These are phyloP conservation scores for Trichosporon sp. DNA, from an alignment of 1,284 basidiomycete genomes.

Conservation along the genomic window DNA sequence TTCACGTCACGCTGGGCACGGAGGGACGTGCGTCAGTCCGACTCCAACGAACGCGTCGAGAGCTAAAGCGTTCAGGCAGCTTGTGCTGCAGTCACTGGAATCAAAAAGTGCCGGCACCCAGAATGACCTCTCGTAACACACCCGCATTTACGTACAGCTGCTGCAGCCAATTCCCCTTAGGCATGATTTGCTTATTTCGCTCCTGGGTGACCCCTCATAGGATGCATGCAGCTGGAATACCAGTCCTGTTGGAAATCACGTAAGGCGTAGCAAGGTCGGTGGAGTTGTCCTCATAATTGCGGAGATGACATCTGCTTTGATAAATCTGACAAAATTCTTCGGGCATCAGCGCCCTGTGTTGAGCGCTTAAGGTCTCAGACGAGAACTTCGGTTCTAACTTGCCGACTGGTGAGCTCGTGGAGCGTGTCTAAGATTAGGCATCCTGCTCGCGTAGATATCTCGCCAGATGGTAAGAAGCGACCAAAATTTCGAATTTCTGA, in stretches of 20 bases:
- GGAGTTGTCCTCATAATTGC: not conserved
- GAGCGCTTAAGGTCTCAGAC: not conserved
- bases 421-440: not conserved
- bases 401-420: not conserved
- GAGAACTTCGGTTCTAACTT: not conserved
- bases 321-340: not conserved
- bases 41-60: not conserved
- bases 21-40: not conserved
- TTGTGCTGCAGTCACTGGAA: not conserved
- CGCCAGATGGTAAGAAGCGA: not conserved
- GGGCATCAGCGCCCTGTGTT: not conserved
- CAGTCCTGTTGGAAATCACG: not conserved
- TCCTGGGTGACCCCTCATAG: not conserved
- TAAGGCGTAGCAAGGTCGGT: not conserved
- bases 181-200: not conserved
- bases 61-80: not conserved
- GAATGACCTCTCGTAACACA: not conserved
- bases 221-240: not conserved
- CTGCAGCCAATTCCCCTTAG: not conserved
- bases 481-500: not conserved
- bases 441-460: not conserved
- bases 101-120: not conserved
- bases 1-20: constrained; percentile 5
- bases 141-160: not conserved
- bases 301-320: not conserved